These are phyloP conservation scores for Thielaviopsis musarum DNA, from an alignment of 2,329 filamentous ascomycete genomes.

Conservation along the genomic window DNA sequence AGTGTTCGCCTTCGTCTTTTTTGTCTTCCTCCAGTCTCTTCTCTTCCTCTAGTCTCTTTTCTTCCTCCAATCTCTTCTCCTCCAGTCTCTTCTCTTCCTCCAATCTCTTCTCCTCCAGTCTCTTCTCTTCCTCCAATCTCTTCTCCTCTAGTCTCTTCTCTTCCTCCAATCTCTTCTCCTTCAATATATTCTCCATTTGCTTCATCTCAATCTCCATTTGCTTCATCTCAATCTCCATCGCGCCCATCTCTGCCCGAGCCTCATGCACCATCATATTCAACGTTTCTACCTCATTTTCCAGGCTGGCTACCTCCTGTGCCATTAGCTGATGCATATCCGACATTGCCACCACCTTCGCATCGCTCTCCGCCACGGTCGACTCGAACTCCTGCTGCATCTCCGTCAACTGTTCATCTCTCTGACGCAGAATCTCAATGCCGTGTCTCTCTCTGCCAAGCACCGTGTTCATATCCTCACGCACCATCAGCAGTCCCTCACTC, in stretches of 20 bases:
- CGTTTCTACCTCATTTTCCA: not conserved
- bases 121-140: not conserved
- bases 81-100: not conserved
- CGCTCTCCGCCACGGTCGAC: not conserved
- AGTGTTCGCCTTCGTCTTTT: not conserved
- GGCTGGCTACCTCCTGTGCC: not conserved
- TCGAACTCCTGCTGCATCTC: not conserved
- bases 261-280: not conserved
- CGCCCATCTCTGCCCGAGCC: not conserved
- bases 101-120: not conserved
- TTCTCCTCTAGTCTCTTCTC: not conserved
- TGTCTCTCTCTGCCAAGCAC: not conserved
- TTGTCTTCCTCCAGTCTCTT: not conserved
- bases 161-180: too few relatives aligned
- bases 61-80: too few relatives aligned
- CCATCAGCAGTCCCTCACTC: not conserved
- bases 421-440: not conserved
- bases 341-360: too few relatives aligned
- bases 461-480: not conserved
- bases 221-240: constrained; percentile 2
- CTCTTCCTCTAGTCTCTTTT: not conserved
- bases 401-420: not conserved
- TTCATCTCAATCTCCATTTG: too few relatives aligned
- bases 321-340: not conserved
- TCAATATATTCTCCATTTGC: not conserved